Evolutionary conservation across 306 rosid genomes (phyloP).

Genomic region (Acmispon strigosus): DNA sequence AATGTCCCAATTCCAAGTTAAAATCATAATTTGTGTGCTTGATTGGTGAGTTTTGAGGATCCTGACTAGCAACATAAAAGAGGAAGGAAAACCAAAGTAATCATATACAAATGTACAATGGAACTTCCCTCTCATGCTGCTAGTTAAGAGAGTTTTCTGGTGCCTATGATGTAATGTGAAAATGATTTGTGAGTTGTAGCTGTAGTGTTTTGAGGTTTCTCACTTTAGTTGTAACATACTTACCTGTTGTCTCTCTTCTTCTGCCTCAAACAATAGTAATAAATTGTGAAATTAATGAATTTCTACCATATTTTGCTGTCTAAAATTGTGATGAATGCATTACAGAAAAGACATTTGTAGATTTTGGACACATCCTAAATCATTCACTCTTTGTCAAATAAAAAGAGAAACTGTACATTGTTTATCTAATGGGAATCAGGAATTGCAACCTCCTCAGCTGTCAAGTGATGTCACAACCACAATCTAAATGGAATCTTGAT

Average conservation of each 20-base stretch:
- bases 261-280: not conserved
- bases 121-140: slow-evolving; percentile 12
- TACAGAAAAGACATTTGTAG: not conserved
- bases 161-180: slow-evolving; percentile 5
- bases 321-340: not conserved
- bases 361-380: not conserved
- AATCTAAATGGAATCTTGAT: not conserved
- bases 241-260: not conserved
- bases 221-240: not conserved
- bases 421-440: not conserved
- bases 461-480: not conserved
- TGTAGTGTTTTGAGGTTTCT: not conserved
- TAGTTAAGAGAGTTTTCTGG: slow-evolving; percentile 23
- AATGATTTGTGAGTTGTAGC: slow-evolving; percentile 22
- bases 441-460: not conserved
- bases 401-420: not conserved
- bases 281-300: not conserved
- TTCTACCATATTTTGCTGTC: not conserved
- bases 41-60: slow-evolving; percentile 22
- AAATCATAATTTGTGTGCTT: not conserved
- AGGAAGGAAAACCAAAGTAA: not conserved
- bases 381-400: not conserved
- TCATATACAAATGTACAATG: not conserved
- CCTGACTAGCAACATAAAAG: slow-evolving; percentile 17
- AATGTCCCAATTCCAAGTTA: not conserved